Conservation (phyloP, 768 basidiomycete genomes). For the Podaxis sp. region DNA sequence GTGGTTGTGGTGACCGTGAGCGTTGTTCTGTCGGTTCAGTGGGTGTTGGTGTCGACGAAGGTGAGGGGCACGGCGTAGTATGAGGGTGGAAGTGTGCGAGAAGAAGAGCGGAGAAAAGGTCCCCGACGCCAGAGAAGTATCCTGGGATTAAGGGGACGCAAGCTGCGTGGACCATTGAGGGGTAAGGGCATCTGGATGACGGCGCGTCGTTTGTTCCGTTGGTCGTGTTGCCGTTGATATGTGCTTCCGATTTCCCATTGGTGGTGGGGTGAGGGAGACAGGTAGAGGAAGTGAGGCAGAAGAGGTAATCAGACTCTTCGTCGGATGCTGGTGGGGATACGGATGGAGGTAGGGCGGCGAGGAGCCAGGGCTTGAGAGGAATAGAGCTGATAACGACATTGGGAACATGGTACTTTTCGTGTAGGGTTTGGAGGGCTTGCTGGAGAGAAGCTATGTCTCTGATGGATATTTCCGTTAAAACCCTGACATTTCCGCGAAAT, state of each 20-base stretch:
- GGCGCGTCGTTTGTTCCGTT: neutral
- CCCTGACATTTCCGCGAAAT: constrained; percentile 39
- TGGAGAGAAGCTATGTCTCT: constrained; percentile 65
- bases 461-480: constrained; percentile 72
- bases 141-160: constrained; percentile 79
- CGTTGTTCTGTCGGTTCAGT: neutral
- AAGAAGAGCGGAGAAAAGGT: constrained; percentile 92
- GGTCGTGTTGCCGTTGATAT: neutral
- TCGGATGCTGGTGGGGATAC: constrained; percentile 33
- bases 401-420: constrained; percentile 71
- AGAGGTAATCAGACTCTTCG: constrained; percentile 48
- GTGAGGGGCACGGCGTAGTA: neutral
- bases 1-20: constrained; percentile 9
- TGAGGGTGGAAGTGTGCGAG: constrained; percentile 68
- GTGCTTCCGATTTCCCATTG: neutral
- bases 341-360: constrained; percentile 44
- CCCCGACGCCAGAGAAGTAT: constrained; percentile 96
- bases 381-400: constrained; percentile 94
- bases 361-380: constrained; percentile 64
- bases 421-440: constrained; percentile 68
- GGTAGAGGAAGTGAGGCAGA: constrained; percentile 79
- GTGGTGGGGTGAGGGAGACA: constrained; percentile 17
- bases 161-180: constrained; percentile 60
- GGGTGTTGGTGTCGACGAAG: neutral
- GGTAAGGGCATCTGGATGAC: constrained; percentile 1